phyloP scores from a whole-genome alignment of 2,329 filamentous ascomycete genomes.

The Aspergillus sp. region DNA sequence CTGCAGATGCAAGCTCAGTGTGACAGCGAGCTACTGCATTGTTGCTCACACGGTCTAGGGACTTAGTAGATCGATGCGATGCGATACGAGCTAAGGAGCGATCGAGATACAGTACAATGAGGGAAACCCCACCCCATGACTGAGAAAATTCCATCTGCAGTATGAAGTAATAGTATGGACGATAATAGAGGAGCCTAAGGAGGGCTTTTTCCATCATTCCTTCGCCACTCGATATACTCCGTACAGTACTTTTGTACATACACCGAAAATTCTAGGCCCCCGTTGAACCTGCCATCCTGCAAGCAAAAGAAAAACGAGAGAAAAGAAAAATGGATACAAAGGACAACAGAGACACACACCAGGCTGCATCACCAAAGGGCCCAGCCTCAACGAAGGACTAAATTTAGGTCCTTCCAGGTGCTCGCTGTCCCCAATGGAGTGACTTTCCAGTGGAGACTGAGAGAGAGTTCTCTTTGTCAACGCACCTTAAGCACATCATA shows the following conservation, averaged over 20 bases:
- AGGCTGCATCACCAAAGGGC: background rate
- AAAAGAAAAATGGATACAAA: background rate
- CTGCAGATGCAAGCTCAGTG: background rate
- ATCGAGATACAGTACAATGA: background rate
- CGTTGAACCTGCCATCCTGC: background rate
- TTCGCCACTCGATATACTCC: background rate
- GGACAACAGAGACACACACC: background rate
- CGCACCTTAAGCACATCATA: background rate
- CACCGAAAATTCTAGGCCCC: background rate
- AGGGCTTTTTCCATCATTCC: background rate
- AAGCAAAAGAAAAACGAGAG: background rate
- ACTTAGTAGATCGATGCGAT: background rate
- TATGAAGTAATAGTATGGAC: background rate
- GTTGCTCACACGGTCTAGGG: background rate
- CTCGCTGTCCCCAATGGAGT: background rate
- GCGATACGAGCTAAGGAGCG: background rate
- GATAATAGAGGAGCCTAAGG: background rate
- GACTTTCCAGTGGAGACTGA: background rate
- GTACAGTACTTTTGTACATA: background rate
- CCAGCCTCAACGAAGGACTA: background rate
- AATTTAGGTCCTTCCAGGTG: background rate
- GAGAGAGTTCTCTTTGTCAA: slow-evolving; percentile 1
- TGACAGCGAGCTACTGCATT: background rate
- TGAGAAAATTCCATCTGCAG: background rate
- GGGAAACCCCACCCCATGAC: background rate